Evolutionary conservation across 306 rosid genomes (phyloP), one percentile per base, ranked within the genome.

Genomic region (Quercus cerris): DNA sequence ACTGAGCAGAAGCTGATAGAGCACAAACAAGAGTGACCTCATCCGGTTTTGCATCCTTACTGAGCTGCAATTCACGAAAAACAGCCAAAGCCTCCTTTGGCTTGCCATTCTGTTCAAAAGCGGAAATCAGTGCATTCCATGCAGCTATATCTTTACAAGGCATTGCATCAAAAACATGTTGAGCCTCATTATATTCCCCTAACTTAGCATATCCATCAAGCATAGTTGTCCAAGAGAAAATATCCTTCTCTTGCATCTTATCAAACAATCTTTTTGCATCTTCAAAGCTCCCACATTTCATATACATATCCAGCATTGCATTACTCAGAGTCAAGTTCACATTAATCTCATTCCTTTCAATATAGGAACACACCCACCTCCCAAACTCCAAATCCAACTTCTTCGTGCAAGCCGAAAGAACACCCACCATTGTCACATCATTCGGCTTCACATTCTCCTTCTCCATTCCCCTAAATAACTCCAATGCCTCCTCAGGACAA

Each of bases 151-250:
- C 91, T 66, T 89, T 78, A 56, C 66, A 20, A 71, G 93, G 95
- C 87, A 87, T 82, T 46, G 81, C 83, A 49, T 80, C 74, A 58
- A 91, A 91, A 31, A 84, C 27, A 33, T 5, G 44, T 66, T 41
- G 76, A 74, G 93, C 91, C 85, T 83, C 81, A 22, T 87, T 78
- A 61, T 80, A 88, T 18, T 87, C 76, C 38, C 90, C 92, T 46
- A 22, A 61, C 75, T 85, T 90, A 33, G 93, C 87, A 77, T 82
- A 85, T 64, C 91, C 95, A 82, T 91, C 90, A 76, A 91, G 88
- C 86, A 89, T 80, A 27, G 93, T 85, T 49, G 93, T 91, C 95
- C 93, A 88, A 11, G 91, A 87, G 54, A 91, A 84, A n/a, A 91
- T 70, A 59, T 91, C 95, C 84, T 81, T 91, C 76, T 91, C 91